These are phyloP conservation scores for Apiospora koreana DNA, from an alignment of 2,329 filamentous ascomycete genomes.

Conservation along the genomic window DNA sequence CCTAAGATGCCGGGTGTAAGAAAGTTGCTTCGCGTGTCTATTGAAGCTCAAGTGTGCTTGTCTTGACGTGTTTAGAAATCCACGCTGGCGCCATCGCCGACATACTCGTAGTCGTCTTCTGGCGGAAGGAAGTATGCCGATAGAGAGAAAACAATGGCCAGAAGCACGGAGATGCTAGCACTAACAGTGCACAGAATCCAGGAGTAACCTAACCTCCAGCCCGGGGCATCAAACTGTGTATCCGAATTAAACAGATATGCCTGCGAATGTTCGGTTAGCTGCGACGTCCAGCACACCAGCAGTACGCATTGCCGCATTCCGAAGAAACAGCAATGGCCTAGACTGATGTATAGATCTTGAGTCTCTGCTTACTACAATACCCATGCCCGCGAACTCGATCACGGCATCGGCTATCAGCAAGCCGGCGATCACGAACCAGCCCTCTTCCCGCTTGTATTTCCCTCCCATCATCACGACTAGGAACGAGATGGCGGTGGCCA, in stretches of 20 bases:
- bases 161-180: slow-evolving; percentile 52
- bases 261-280: slow-evolving; percentile 42
- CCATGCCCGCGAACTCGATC: slow-evolving; percentile 77
- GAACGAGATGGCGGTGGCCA: slow-evolving; percentile 80
- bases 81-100: slow-evolving; percentile 44
- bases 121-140: slow-evolving; percentile 72
- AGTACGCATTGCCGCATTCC: background rate
- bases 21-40: background rate
- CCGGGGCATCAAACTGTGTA: slow-evolving; percentile 75
- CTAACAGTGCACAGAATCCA: slow-evolving; percentile 71
- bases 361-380: slow-evolving; percentile 70
- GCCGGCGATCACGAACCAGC: slow-evolving; percentile 75
- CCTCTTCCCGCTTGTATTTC: slow-evolving; percentile 75
- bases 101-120: slow-evolving; percentile 83
- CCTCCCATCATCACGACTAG: slow-evolving; percentile 76
- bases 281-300: background rate
- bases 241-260: slow-evolving; percentile 83
- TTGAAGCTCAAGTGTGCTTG: background rate
- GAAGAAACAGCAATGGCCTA: background rate
- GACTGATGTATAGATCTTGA: background rate
- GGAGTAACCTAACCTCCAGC: slow-evolving; percentile 78
- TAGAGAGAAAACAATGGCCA: slow-evolving; percentile 60
- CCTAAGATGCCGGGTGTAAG: background rate
- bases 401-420: slow-evolving; percentile 66
- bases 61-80: slow-evolving; percentile 45